Evolutionary conservation across 306 rosid genomes (phyloP), one percentile per base, ranked within the genome.

Genomic region (Lotus japonicus): DNA sequence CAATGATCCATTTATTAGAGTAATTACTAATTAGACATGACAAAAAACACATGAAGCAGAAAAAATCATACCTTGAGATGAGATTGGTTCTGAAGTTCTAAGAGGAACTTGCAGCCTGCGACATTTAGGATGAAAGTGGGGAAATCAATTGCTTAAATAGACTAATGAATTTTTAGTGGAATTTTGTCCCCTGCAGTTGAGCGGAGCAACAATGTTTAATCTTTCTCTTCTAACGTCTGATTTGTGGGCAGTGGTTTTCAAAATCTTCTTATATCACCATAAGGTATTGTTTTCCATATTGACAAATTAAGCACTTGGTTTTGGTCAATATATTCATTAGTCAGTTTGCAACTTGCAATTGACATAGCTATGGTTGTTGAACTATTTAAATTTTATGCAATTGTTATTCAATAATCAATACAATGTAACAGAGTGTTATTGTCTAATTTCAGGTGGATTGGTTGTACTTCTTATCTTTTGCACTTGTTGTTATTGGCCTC

Each of bases 381-480:
- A 15, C 33, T 7, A 2, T 65, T 31, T 39, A 33, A 10, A 15
- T 36, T 1, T 57, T 58, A 21, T 66, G 17, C 7, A 31, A 17
- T 21, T 68, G 10, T 57, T 58, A 21, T 66, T 14, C 7, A 31
- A 17, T 21, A 63, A 10, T 49, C 5, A 38, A 75, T 16, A 28
- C 11, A 58, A 65, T 46, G 31, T 72, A 74, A 60, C 66, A 46
- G 9, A 42, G 21, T 66, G 18, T 61, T 23, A 0, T 61, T 54
- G n/a, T 55, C 38, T 42, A 0, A 72, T 35, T 60, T 31, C 82
- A 83, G 91, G 95, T 88, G 15, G 89, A 80, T 43, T 85, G 90
- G 95, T 57, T 88, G 58, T 88, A 85, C 84, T 85, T 68, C 54
- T 4, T 88, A 2, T 71, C 95, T 8, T 88, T 85, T 21, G 66